Evolutionary conservation across 2,329 filamentous ascomycete species (phyloP), one percentile per base, ranked within the genome.

Genomic region (Diaporthe sp.): DNA sequence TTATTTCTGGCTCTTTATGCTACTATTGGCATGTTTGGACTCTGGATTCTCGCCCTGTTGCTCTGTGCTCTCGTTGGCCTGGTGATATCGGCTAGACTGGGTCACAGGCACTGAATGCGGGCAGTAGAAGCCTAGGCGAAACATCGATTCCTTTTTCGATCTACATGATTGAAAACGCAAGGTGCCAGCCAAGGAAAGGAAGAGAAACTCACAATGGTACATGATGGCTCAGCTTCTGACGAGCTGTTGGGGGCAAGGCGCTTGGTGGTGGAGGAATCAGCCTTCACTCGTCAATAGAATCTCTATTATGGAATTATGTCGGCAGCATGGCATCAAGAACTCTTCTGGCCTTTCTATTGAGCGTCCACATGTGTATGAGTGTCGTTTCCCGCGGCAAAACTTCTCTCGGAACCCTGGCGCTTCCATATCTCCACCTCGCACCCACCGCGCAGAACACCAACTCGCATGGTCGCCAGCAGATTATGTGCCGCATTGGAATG

Each of bases 341-440:
- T 28, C n/a, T 13, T 6, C 8, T 22, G 22, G 2, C 0, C n/a
- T 53, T 19, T 1, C 8, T 34, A 13, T 25, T 53, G 4, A 6
- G 6, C 17, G 22, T 34, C 31, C 5, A 42, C 10, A 17, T 51
- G 22, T 19, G 22, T 51, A 22, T 9, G 0, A 15, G 8, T 19
- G 22, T 28, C 22, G 4, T 28, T 31, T 1, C 12, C 31, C 4
- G 13, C 9, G 12, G 1, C 19, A 4, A 25, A 6, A 28, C 2
- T 6, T 10, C 51, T 37, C 53, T 31, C 92, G 60, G 94, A 92
- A 2, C 22, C 44, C 13, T 53, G 22, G 2, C 58, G 55, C 90
- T 97, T 97, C 95, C 95, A 97, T 85, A 97, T 95, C 88, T 97
- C 95, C 42, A 97, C 95, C 84, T 97, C 95, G 83, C 94, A 95